Evolutionary conservation across 768 basidiomycete species (phyloP).

Genomic region (Boletus vermiculosoides): DNA sequence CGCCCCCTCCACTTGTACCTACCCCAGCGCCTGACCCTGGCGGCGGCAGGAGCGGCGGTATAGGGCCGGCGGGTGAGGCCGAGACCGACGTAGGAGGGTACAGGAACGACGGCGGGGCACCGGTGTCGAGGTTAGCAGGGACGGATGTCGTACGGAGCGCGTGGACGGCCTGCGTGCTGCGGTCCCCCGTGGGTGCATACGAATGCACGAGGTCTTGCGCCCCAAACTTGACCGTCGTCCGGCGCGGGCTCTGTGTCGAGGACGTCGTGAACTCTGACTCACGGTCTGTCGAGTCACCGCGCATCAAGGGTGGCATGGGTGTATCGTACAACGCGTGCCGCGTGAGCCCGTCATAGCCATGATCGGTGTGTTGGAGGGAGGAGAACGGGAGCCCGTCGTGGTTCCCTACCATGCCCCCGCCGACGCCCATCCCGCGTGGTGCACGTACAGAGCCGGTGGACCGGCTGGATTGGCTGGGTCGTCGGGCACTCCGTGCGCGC

Average conservation of each 20-base stretch:
- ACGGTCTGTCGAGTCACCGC: constrained; percentile 38
- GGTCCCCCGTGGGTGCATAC: constrained; percentile 60
- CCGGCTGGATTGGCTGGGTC: constrained; percentile 48
- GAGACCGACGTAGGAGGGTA: constrained; percentile 24
- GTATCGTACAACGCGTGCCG: constrained; percentile 89
- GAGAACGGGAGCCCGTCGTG: constrained; percentile 24
- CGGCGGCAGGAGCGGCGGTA: constrained; percentile 17
- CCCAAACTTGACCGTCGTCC: constrained; percentile 75
- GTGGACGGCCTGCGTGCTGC: constrained; percentile 44
- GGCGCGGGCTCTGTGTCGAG: constrained; percentile 33
- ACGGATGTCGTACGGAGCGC: constrained; percentile 21
- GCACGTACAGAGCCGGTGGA: constrained; percentile 23
- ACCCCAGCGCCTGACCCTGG: constrained; percentile 2
- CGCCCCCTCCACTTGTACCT: background rate
- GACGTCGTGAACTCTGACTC: constrained; percentile 33
- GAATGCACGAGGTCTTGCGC: constrained; percentile 71
- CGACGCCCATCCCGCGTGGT: constrained; percentile 23
- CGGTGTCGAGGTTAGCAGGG: constrained; percentile 16
- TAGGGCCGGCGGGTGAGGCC: background rate
- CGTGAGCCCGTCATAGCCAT: constrained; percentile 52
- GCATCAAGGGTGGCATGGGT: constrained; percentile 56
- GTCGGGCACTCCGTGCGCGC: constrained; percentile 55
- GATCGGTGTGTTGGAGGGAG: constrained; percentile 30
- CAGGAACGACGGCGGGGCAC: constrained; percentile 16
- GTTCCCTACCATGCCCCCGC: constrained; percentile 31